Evolutionary conservation across 1,139 yeast genomes (phyloP).

Genomic region (Protomyces inundatus): DNA sequence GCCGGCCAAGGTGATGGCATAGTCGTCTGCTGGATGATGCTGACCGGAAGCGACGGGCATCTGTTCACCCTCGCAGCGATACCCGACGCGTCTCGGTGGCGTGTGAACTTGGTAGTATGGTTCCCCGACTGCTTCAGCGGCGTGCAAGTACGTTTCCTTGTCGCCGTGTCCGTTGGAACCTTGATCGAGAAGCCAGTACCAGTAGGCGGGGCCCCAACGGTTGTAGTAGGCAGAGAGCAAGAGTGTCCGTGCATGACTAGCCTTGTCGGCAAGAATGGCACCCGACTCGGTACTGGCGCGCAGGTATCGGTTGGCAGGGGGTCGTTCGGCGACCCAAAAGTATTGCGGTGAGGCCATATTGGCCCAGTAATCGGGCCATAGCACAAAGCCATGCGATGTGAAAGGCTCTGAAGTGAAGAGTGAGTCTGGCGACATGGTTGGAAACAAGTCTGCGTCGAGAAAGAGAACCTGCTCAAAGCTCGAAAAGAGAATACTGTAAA

Average conservation of each 20-base stretch:
- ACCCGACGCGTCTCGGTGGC: conserved; percentile 12
- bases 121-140: not conserved
- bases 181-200: conserved; percentile 78
- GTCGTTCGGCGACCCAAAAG: conserved; percentile 55
- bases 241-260: conserved; percentile 58
- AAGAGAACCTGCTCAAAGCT: conserved; percentile 72
- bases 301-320: conserved; percentile 51
- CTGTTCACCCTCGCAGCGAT: conserved; percentile 6
- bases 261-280: conserved; percentile 65
- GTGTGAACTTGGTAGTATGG: conserved; percentile 10
- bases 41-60: conserved; percentile 12
- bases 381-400: conserved; percentile 52
- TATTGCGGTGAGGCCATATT: conserved; percentile 64
- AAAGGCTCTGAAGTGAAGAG: conserved; percentile 55
- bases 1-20: not conserved
- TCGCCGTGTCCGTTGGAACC: conserved; percentile 89
- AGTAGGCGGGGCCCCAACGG: conserved; percentile 69
- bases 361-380: conserved; percentile 84
- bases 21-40: conserved; percentile 13
- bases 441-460: conserved; percentile 72
- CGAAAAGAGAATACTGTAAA: conserved; percentile 65
- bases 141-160: conserved; percentile 66
- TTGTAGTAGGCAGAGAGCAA: conserved; percentile 71
- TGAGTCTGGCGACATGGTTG: conserved; percentile 53
- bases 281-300: conserved; percentile 77